Evolutionary conservation across 1,139 yeast species (phyloP), one percentile per base, ranked within the genome.

Genomic region (Geotrichum aggregatum): DNA sequence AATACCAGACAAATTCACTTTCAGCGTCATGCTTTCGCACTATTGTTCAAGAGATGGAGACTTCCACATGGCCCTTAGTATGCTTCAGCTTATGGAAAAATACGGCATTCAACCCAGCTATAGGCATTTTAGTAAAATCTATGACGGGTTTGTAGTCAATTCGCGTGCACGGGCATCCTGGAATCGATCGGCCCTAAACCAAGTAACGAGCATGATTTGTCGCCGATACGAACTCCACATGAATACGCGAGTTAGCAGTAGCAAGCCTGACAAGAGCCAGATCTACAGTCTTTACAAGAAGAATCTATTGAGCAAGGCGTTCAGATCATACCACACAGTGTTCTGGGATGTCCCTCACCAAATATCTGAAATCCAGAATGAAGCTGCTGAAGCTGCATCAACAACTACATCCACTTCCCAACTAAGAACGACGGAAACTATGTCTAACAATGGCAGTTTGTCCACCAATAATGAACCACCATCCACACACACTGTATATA

Each of bases 1-100:
- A 11, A 22, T 43, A 5, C 55, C 55, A 2, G 52, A 52, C 19
- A 36, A 43, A 16, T 43, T 24, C 11, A 52, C 57, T 1, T 54
- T 52, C 40, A 47, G 52, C 7, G 21, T 44, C 5, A 46, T 54
- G 46, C 26, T 54, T 14, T 26, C 44, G 13, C 44, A 52, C 34
- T 49, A 54, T 35, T 35, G 49, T 38, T 18, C 43, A 5, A 36
- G 44, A 28, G 39, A 43, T 3, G 45, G 45, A 8, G 46, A 52
- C 24, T 42, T 48, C 14, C 14, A 22, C 18, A 47, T 18, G 14
- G 49, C 47, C 7, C 16, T 39, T 6, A 14, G 31, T 6, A 14
- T 52, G 18, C n/a, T 46, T 8, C 16, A 41, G 3, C 16, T 30
- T 11, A 52, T 50, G 54, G 34, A 34, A 18, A 31, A 38, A 18